Evolutionary conservation across 768 basidiomycete genomes (phyloP), one percentile per base, ranked within the genome.

Genomic region (Phlebiopsis flavidoalba): DNA sequence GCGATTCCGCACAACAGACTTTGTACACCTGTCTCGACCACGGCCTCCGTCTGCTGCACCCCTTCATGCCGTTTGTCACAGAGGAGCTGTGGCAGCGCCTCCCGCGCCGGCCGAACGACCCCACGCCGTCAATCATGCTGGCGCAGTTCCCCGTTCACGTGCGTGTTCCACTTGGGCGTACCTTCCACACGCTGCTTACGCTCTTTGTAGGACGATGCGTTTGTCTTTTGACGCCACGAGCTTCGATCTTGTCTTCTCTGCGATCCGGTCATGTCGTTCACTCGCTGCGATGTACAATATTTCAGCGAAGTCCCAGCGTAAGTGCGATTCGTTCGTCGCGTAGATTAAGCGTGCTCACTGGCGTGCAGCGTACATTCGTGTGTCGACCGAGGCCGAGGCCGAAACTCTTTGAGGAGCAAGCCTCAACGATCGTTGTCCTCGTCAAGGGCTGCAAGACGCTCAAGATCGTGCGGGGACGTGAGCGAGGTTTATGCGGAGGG

Each of bases 31-130:
- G 94, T 71, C 81, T 99, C 45, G 97, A 99, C 67, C 76, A 87
- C 62, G 97, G 95, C 10, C 79, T 99, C 57, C 86, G 89, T 19
- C 79, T 99, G 1, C 79, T 98, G 0, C 97, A 98, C 73, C 97
- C 97, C 0, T 95, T 98, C 78, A 99, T 98, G 97, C 97, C 97
- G 0, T 99, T 91, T 73, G 92, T 99, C 35, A 98, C 97, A 4
- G 97, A 99, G 75, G 97, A 98, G 73, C 77, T 99, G 11, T 99
- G 97, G 97, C 97, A 99, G 72, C 85, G 97, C 31, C 79, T 99
- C 1, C 95, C 95, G 0, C 80, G 95, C 17, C 79, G 95, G 61
- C 85, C 88, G 1, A 88, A 87, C 45, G 95, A 98, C 70, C 65
- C 80, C 8, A 91, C 89, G 10, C 84, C 87, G 7, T 93, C 93